Evolutionary conservation across 768 basidiomycete species (phyloP).

Genomic region (Amanita polypyramis): DNA sequence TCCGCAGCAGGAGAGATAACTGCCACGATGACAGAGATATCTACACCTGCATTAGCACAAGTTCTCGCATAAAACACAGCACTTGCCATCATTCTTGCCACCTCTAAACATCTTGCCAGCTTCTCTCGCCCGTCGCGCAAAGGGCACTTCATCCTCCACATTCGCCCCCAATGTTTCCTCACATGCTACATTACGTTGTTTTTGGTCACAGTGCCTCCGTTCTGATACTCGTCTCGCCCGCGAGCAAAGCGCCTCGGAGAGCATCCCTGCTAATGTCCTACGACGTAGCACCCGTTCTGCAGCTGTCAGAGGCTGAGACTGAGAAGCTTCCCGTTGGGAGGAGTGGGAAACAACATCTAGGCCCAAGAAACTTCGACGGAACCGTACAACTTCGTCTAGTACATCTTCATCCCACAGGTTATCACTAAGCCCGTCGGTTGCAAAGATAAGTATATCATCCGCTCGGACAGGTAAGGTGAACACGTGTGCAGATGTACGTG

Average conservation of each 20-base stretch:
- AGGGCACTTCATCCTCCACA: constrained; percentile 55
- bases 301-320: constrained; percentile 1
- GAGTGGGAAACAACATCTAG: not conserved
- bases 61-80: not conserved
- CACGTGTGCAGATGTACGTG: constrained; percentile 49
- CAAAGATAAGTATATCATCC: constrained; percentile 73
- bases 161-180: not conserved
- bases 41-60: constrained; percentile 10
- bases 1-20: constrained; percentile 20
- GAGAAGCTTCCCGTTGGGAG: no score
- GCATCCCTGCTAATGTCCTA: constrained; percentile 53
- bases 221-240: constrained; percentile 65
- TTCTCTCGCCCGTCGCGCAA: constrained; percentile 70
- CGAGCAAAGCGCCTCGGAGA: constrained; percentile 74
- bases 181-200: not conserved
- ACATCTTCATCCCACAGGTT: constrained; percentile 88
- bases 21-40: constrained; percentile 30
- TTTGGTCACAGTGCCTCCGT: constrained; percentile 13
- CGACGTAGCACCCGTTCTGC: constrained; percentile 25
- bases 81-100: constrained; percentile 76
- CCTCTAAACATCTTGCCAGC: constrained; percentile 63
- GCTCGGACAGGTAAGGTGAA: constrained; percentile 59
- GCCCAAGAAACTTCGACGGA: constrained; percentile 22
- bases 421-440: constrained; percentile 74
- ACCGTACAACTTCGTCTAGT: constrained; percentile 65